These are phyloP conservation scores for Xanthoconium separans DNA, from an alignment of 1,284 basidiomycete genomes.

Conservation along the genomic window DNA sequence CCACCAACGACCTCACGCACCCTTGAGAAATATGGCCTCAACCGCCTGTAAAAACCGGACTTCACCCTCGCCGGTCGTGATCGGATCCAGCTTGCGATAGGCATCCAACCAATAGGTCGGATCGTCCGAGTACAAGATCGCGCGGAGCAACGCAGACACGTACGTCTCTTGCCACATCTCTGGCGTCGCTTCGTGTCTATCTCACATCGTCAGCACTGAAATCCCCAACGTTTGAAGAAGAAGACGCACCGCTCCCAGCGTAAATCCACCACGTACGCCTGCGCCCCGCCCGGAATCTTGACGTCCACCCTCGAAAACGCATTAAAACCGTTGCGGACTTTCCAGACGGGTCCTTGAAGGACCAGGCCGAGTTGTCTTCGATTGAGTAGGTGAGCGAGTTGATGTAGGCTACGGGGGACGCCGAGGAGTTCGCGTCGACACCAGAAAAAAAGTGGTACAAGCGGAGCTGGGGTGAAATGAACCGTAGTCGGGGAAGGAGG, in stretches of 20 bases:
- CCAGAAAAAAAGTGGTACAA: conserved; percentile 93
- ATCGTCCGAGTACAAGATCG: conserved; percentile 96
- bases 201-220: conserved; percentile 96
- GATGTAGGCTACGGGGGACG: conserved; percentile 96
- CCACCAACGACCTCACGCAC: conserved; percentile 38
- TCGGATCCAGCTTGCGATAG: conserved; percentile 94
- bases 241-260: conserved; percentile 82
- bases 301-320: conserved; percentile 98
- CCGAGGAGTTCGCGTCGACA: conserved; percentile 96
- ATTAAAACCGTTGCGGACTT: conserved; percentile 95
- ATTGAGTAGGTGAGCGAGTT: conserved; percentile 96
- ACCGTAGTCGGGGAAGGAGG: too few relatives aligned
- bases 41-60: conserved; percentile 89
- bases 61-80: too few relatives aligned
- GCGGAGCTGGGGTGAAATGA: conserved; percentile 59
- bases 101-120: conserved; percentile 89
- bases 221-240: too few relatives aligned
- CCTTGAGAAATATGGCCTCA: conserved; percentile 89
- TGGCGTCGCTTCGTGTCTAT: conserved; percentile 88
- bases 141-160: conserved; percentile 87
- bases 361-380: conserved; percentile 92
- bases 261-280: conserved; percentile 92
- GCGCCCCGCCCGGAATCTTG: conserved; percentile 96
- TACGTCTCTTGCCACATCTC: conserved; percentile 98
- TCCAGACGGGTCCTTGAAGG: conserved; percentile 88